phyloP scores from a whole-genome alignment of 495 filamentous ascomycete genomes.

The Clohesyomyces aquaticus region DNA sequence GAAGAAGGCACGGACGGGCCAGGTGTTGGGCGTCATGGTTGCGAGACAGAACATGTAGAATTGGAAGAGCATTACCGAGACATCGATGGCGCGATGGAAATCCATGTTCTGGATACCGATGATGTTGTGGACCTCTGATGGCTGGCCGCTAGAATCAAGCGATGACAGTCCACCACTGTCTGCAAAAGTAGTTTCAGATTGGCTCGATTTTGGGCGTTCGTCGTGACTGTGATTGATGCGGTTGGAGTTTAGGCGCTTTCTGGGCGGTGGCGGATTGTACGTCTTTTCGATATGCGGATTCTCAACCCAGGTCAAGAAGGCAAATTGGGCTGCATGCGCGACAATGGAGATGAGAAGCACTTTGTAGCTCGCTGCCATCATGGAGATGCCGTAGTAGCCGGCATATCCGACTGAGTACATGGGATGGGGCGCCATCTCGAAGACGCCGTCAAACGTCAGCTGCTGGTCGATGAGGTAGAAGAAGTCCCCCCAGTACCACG shows the following conservation, averaged over 20 bases:
- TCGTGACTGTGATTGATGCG: constrained; percentile 10
- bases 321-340: constrained; percentile 93
- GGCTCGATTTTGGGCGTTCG: constrained; percentile 42
- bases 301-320: constrained; percentile 85
- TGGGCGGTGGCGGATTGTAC: constrained; percentile 84
- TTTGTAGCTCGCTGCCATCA: constrained; percentile 96
- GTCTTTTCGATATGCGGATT: constrained; percentile 98
- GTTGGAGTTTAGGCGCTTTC: constrained; percentile 40
- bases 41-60: constrained; percentile 74
- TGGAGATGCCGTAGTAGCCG: constrained; percentile 97
- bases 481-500: constrained; percentile 99
- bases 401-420: constrained; percentile 99
- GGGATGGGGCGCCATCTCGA: constrained; percentile 98
- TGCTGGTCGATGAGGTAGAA: constrained; percentile 99
- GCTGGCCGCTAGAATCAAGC: constrained; percentile 50
- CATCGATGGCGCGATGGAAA: constrained; percentile 81
- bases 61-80: constrained; percentile 73
- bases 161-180: constrained; percentile 28
- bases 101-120: constrained; percentile 83
- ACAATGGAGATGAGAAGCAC: constrained; percentile 94
- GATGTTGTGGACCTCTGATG: constrained; percentile 75
- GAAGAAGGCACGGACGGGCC: constrained; percentile 74
- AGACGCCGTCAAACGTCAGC: constrained; percentile 96
- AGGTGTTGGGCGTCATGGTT: constrained; percentile 75
- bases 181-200: constrained; percentile 32